A percentile compares a stretch with the other conserved stretches of the same genome.
phyloP scores from a whole-genome alignment of 2,329 filamentous ascomycete genomes.

The Sclerotinia trifoliorum region DNA sequence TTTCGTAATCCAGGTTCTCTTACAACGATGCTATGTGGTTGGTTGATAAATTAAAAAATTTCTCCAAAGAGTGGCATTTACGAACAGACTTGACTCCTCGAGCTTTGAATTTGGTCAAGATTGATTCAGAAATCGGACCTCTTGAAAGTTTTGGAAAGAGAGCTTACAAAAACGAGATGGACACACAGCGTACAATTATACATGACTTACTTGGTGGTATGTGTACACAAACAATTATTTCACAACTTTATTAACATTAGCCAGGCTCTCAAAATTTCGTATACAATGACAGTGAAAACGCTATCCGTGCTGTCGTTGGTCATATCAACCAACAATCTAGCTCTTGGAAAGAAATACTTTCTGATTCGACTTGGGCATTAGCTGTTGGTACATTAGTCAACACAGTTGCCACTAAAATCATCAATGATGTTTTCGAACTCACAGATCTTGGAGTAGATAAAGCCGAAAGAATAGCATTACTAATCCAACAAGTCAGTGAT shows the following conservation, averaged over 20 bases:
- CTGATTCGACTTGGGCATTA: constrained; percentile 61
- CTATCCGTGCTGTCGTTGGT: constrained; percentile 52
- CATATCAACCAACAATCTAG: constrained; percentile 54
- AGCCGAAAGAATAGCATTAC: constrained; percentile 58
- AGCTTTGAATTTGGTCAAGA: constrained; percentile 54
- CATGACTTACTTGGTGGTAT: constrained; percentile 58
- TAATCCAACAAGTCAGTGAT: constrained; percentile 56
- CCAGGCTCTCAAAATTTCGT: constrained; percentile 57
- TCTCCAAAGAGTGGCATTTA: constrained; percentile 52
- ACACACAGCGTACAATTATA: constrained; percentile 59
- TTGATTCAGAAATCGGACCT: constrained; percentile 59
- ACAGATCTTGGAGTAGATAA: constrained; percentile 62
- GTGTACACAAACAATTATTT: constrained; percentile 15
- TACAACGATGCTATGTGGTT: constrained; percentile 68
- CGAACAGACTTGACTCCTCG: constrained; percentile 52
- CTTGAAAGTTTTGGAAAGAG: constrained; percentile 60
- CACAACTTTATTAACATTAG: constrained; percentile 17
- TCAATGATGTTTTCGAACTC: constrained; percentile 61
- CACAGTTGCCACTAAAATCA: constrained; percentile 59
- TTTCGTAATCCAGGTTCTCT: constrained; percentile 50
- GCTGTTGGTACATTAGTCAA: constrained; percentile 61
- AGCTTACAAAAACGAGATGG: constrained; percentile 61
- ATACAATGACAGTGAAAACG: constrained; percentile 53
- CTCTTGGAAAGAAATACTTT: constrained; percentile 58
- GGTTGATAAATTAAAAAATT: constrained; percentile 54